Conservation (phyloP, 352 stramenopile genomes). For the Halophytophthora batemanensis region DNA sequence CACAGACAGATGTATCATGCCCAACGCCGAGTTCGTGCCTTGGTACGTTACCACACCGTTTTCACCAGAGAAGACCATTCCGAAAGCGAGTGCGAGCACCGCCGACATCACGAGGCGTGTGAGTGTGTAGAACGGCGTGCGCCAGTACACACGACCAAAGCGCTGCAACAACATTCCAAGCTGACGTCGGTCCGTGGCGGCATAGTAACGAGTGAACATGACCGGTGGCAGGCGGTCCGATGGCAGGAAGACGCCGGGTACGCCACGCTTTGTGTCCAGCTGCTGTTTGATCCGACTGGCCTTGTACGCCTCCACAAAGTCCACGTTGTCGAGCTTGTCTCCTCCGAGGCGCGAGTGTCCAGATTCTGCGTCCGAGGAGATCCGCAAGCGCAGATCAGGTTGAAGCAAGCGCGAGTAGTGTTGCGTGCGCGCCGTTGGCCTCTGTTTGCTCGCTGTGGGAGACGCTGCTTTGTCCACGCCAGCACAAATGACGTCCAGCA, state of each 20-base stretch:
- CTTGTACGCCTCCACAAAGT: constrained; percentile 35
- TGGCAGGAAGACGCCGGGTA: constrained; percentile 32
- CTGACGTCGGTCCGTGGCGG: constrained; percentile 28
- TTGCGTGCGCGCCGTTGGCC: constrained; percentile 1
- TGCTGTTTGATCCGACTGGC: constrained; percentile 25
- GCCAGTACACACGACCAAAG: constrained; percentile 79
- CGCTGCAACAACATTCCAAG: constrained; percentile 48
- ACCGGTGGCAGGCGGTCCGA: constrained; percentile 26
- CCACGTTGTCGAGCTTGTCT: constrained; percentile 15
- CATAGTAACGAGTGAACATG: constrained; percentile 25
- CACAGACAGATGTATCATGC: constrained; percentile 80
- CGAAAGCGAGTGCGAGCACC: constrained; percentile 42
- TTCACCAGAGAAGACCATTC: constrained; percentile 35
- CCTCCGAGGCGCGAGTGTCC: constrained; percentile 12
- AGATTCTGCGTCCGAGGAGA: constrained; percentile 18
- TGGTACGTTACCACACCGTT: constrained; percentile 36
- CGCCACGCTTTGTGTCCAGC: constrained; percentile 27
- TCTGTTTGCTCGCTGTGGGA: constrained; percentile 4
- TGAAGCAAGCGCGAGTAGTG: constrained; percentile 8
- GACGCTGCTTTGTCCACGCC: constrained; percentile 27
- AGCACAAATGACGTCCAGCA: constrained; percentile 68
- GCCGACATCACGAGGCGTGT: constrained; percentile 41
- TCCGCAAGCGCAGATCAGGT: constrained; percentile 16
- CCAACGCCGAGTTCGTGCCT: constrained; percentile 44
- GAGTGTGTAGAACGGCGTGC: constrained; percentile 81